Evolutionary conservation across 768 basidiomycete genomes (phyloP), one percentile per base, ranked within the genome.

Genomic region (Pisolithus microcarpus): DNA sequence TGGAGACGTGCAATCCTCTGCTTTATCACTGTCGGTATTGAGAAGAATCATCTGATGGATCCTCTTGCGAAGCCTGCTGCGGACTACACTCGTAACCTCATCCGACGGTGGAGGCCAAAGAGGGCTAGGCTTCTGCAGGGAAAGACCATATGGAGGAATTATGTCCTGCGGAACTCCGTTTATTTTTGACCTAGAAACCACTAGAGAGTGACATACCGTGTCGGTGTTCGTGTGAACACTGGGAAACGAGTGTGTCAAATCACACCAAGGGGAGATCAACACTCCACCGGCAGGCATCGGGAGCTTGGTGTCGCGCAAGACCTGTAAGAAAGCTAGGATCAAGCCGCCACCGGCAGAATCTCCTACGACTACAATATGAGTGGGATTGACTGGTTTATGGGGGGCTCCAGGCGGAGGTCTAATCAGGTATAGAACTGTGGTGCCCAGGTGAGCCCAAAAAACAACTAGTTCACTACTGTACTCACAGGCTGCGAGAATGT

Each of bases 311-410:
- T 99, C 96, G 15, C 96, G 86, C 43, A 99, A 79, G 9, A 87
- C 75, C 67, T 93, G 90, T 4, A 99, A 75, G 26, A 96, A 73
- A 4, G 92, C 85, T 46, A 97, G 70, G 1, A 81, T 78, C 11
- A 97, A 72, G 0, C 91, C 92, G 7, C 93, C 96, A 6, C 96
- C 96, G 0, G 95, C 94, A 19, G 91, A 93, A 69, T 93, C 92
- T 3, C 96, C 96, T 0, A 84, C 84, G 16, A 98, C 71, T 10
- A 97, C 78, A 34, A 99, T 86, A 57, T 85, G 83, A 0, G 76
- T 74, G 0, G 96, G 92, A 42, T 84, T 76, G 5, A 99, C 82
- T 0, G 95, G 80, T 13, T 70, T 66, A 68, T 98, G 96, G 18
- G 78, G 72, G 5, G 89, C 82, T 3, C 73, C 86, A 7, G 81